A percentile compares a stretch with the other conserved stretches of the same genome.
phyloP scores from a whole-genome alignment of 2,329 filamentous ascomycete species.

The Penicillium decumbens region DNA sequence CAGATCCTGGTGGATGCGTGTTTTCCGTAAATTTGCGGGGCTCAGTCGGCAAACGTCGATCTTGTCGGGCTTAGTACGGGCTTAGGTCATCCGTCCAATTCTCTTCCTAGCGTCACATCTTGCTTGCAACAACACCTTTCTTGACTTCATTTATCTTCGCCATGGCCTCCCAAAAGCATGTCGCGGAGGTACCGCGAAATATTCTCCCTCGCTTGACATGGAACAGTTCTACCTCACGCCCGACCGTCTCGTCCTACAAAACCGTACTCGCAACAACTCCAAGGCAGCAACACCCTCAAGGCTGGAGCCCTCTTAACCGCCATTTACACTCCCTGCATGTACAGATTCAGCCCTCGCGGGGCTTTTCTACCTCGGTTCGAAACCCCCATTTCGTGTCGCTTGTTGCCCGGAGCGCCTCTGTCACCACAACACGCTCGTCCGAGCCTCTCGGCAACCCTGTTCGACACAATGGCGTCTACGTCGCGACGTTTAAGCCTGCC shows the following conservation, averaged over 20 bases:
- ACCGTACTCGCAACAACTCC: conserved; percentile 23
- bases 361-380: conserved; percentile 15
- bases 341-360: conserved; percentile 12
- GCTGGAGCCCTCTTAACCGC: conserved; percentile 20
- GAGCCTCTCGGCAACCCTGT: conserved; percentile 32
- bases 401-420: conserved; percentile 20
- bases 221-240: conserved; percentile 37
- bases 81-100: conserved; percentile 13
- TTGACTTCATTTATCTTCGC: not conserved
- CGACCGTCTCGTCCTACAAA: conserved; percentile 27
- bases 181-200: conserved; percentile 43
- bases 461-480: conserved; percentile 47
- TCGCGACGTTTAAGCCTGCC: conserved; percentile 41
- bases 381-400: conserved; percentile 14
- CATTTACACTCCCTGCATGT: conserved; percentile 17
- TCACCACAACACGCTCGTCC: conserved; percentile 13
- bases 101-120: conserved; percentile 6
- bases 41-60: conserved; percentile 8
- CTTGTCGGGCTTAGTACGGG: conserved; percentile 5
- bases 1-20: not conserved
- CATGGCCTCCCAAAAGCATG: conserved; percentile 42
- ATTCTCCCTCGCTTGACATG: conserved; percentile 42
- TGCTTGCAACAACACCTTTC: not conserved
- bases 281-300: conserved; percentile 21
- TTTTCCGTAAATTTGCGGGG: conserved; percentile 13